A percentile compares a stretch with the other conserved stretches of the same genome.
Conservation (phyloP, 257 asterid species). For the Anisodus tanguticus region DNA sequence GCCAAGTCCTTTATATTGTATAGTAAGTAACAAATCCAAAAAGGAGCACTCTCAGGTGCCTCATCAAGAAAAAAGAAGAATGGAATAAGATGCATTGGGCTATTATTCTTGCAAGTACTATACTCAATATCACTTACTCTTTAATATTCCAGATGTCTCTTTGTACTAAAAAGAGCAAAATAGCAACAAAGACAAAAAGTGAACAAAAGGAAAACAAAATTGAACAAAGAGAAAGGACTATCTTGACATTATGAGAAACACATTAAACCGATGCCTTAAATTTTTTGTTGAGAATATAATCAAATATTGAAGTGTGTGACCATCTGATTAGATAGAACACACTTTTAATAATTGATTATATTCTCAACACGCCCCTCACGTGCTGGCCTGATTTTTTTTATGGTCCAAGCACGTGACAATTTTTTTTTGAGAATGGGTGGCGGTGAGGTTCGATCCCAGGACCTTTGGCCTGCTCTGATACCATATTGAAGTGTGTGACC, state of each 20-base stretch:
- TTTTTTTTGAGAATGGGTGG: too few relatives aligned
- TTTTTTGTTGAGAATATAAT: too few relatives aligned
- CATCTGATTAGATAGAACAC: too few relatives aligned
- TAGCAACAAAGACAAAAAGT: conserved; percentile 27
- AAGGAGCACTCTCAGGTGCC: neutral
- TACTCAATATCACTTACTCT: conserved; percentile 22
- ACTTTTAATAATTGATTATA: too few relatives aligned
- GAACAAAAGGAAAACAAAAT: conserved; percentile 29
- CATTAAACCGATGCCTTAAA: conserved; percentile 22
- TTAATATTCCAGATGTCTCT: conserved; percentile 45
- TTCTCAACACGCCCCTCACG: too few relatives aligned
- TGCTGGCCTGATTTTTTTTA: too few relatives aligned
- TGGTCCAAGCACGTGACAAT: too few relatives aligned
- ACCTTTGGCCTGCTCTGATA: too few relatives aligned
- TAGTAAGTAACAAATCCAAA: conserved; percentile 13
- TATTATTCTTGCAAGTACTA: conserved; percentile 42
- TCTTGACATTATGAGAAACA: neutral
- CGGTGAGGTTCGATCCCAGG: too few relatives aligned
- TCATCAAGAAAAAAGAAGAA: conserved; percentile 8
- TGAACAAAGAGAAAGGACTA: conserved; percentile 26
- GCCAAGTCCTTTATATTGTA: neutral
- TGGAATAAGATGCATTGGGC: conserved; percentile 60
- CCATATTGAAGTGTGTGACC: too few relatives aligned
- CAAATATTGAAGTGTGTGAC: too few relatives aligned
- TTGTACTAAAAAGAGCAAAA: conserved; percentile 43